phyloP scores from a whole-genome alignment of 2,329 filamentous ascomycete genomes.

The Ciborinia camelliae region DNA sequence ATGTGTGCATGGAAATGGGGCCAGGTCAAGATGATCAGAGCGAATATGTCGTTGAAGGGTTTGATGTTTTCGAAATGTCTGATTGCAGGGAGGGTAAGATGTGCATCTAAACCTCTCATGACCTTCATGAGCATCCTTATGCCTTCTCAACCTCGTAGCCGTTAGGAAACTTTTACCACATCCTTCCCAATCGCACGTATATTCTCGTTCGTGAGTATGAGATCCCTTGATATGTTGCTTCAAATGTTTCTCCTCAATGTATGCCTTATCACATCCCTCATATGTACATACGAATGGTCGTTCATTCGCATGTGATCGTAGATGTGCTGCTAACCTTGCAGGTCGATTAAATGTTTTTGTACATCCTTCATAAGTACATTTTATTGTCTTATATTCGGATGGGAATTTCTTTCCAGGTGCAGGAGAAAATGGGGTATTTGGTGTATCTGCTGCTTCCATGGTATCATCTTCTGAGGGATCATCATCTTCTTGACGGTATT shows the following conservation, averaged over 20 bases:
- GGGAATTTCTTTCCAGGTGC: slow-evolving; percentile 51
- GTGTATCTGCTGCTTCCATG: slow-evolving; percentile 41
- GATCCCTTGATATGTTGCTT: slow-evolving; percentile 80
- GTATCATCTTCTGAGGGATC: slow-evolving; percentile 37
- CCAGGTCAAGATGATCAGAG: slow-evolving; percentile 67
- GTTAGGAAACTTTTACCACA: slow-evolving; percentile 83
- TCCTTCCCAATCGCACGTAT: slow-evolving; percentile 65
- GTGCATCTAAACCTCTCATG: slow-evolving; percentile 73
- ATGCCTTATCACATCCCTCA: slow-evolving; percentile 73
- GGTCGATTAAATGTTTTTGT: slow-evolving; percentile 84
- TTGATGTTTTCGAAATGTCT: slow-evolving; percentile 82
- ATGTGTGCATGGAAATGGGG: slow-evolving; percentile 68
- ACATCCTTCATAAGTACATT: slow-evolving; percentile 72
- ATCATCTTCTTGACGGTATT: slow-evolving; percentile 38
- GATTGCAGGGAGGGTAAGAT: slow-evolving; percentile 65
- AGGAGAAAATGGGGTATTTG: slow-evolving; percentile 50
- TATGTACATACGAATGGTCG: slow-evolving; percentile 72
- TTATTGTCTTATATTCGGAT: slow-evolving; percentile 72
- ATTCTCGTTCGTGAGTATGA: slow-evolving; percentile 68
- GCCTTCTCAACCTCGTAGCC: slow-evolving; percentile 70
- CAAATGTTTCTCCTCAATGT: slow-evolving; percentile 81
- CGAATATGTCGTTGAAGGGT: slow-evolving; percentile 81
- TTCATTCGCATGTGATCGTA: slow-evolving; percentile 82
- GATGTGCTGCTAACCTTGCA: slow-evolving; percentile 72
- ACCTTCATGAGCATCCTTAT: slow-evolving; percentile 74